Evolutionary conservation across 2,329 filamentous ascomycete species (phyloP).

Genomic region (Ophiostoma sp.): DNA sequence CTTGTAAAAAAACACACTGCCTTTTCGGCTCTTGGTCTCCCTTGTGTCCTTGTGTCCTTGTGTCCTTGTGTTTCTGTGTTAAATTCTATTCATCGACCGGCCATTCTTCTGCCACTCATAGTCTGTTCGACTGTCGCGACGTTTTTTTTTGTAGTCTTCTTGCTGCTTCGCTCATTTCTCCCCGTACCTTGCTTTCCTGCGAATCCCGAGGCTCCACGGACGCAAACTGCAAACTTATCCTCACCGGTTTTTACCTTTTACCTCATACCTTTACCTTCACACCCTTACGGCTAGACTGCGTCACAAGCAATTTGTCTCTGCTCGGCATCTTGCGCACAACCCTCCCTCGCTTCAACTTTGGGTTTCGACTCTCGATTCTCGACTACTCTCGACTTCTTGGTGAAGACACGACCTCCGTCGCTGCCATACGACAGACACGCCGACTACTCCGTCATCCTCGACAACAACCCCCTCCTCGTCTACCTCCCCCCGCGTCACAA

Average conservation of each 20-base stretch:
- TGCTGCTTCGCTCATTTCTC: not conserved
- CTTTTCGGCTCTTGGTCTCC: slow-evolving; percentile 19
- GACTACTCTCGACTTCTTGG: not conserved
- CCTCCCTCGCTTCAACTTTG: not conserved
- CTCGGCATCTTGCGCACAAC: not conserved
- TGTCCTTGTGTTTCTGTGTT: not conserved
- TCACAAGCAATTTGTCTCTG: slow-evolving; percentile 12
- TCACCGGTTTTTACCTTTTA: slow-evolving; percentile 6
- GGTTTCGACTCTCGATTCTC: not conserved
- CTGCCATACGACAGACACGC: not conserved
- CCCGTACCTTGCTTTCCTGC: not conserved
- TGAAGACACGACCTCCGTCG: not conserved
- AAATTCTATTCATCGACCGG: slow-evolving; percentile 17
- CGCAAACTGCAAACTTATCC: slow-evolving; percentile 14
- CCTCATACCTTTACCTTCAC: not conserved
- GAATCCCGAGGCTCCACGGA: slow-evolving; percentile 5
- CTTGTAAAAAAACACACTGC: slow-evolving; percentile 23
- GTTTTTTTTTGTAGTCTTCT: not conserved
- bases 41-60: not conserved
- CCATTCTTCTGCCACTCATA: not conserved
- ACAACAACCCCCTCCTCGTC: not conserved
- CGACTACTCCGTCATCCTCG: not conserved
- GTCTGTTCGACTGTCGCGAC: slow-evolving; percentile 1
- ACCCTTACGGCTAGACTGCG: slow-evolving; percentile 1
- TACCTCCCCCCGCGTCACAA: slow-evolving; percentile 38